A percentile compares a stretch with the other conserved stretches of the same genome.
These are phyloP conservation scores for Fraxinus baroniana DNA, from an alignment of 305 asterid genomes.

Conservation along the genomic window DNA sequence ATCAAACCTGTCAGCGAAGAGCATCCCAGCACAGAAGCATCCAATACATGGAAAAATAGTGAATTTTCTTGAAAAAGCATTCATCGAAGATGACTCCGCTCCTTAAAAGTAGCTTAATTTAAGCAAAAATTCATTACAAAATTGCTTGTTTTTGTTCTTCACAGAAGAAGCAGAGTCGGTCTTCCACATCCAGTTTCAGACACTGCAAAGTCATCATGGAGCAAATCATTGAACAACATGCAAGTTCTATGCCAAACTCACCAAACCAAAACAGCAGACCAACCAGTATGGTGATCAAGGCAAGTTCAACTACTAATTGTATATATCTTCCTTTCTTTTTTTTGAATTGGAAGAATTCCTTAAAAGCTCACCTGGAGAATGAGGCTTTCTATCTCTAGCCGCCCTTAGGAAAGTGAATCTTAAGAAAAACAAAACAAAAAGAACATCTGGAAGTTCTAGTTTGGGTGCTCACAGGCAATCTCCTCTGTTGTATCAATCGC, in stretches of 20 bases:
- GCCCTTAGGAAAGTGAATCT: not conserved
- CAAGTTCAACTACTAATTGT: constrained; percentile 25
- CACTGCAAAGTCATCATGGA: constrained; percentile 38
- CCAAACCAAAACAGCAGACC: constrained; percentile 61
- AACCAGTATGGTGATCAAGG: constrained; percentile 78
- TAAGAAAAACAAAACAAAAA: too few species aligned
- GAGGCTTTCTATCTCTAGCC: not conserved
- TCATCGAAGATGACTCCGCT: constrained; percentile 52
- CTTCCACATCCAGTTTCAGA: constrained; percentile 4
- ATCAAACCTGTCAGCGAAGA: constrained; percentile 89
- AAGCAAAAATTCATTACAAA: constrained; percentile 33
- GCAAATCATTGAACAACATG: constrained; percentile 36
- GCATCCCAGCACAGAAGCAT: constrained; percentile 91
- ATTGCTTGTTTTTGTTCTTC: constrained; percentile 17
- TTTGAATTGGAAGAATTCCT: not conserved
- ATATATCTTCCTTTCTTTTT: not conserved
- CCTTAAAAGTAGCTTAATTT: constrained; percentile 38
- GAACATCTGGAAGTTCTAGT: too few species aligned
- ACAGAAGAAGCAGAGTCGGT: not conserved
- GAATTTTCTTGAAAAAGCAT: constrained; percentile 55
- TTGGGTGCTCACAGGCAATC: too few species aligned
- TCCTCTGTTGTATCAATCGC: too few species aligned
- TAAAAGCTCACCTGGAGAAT: not conserved
- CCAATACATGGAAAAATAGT: constrained; percentile 74
- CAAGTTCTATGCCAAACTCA: constrained; percentile 35